Base-by-base conservation (phyloP, 345 rosid species). In the Salix dunnii region DNA sequence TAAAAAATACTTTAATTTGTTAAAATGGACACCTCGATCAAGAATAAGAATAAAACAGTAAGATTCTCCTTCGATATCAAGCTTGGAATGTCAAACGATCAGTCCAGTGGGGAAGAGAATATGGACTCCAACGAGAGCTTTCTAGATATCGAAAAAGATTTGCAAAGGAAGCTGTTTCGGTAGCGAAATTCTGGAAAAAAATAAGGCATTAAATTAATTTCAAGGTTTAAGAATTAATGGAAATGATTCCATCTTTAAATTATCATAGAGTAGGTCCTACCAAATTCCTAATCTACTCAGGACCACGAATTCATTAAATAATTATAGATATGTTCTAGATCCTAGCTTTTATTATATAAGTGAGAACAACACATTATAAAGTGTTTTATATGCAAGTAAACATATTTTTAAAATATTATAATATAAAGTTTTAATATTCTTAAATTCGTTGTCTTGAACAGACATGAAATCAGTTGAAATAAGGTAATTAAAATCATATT, bases 61-160 rank as follows among this genome's bases (percentile, higher is more conserved):
- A 48, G 83, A 78, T 74, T 78, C 83, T 74, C 53, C 66, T 55
- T 49, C 35, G 65, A 80, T 67, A 71, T 7, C 60, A 76, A 42
- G 60, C 23, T 40, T 75, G 81, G 82, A 81, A 79, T 75, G 80
- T 79, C 83, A 85, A 81, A 79, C 60, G 78, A 60, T 64, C 68
- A 35, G 33, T 72, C 69, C 11, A 42, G 46, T 42, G 84, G 76
- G 25, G 30, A 66, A 51, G 76, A 38, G 83, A 86, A 81, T 77
- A 75, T 53, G 68, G 40, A 31, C 31, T 1, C 62, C 20, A 5
- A 40, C 28, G 23, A 70, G 77, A 76, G 73, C 78, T 77, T 73
- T 84, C 75, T 71, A 67, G 73, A 82, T 13, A 42, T n/a, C 65
- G 62, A 21, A 73, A 76, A 63, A 40, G 58, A 49, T 25, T 46